Evolutionary conservation across 164 flowering plant genomes (phyloP), one percentile per base, ranked within the genome.

Genomic region (Nymphaea thermarum): DNA sequence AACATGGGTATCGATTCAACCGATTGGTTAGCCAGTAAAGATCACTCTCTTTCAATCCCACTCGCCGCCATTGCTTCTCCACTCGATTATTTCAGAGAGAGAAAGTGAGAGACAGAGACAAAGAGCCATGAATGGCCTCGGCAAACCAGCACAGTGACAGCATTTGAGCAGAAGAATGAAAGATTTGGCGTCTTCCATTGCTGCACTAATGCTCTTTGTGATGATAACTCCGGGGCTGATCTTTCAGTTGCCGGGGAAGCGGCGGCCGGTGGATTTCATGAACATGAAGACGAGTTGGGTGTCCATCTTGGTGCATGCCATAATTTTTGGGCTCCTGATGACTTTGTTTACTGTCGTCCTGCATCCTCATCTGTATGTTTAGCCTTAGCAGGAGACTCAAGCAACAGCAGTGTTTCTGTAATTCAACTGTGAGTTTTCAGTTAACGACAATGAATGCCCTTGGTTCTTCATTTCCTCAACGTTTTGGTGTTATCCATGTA

Each of bases 131-230:
- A 47, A 3, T 4, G 55, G 55, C 55, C 55, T 47, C 12, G 55
- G 36, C 36, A 25, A 25, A 47, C 55, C 12, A 14, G 12, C 7
- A 47, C 2, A 47, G 55, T 47, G 55, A 6, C 7, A 47, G 55
- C 12, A 14, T 5, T 47, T 36, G 4, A 43, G 55, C 5, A 17
- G 10, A 2, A 79, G 60, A 60, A 89, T 91, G 97, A 77, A 73
- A 12, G 91, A 91, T 63, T 91, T 91, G 90, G 98, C 96, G 8
- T 82, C 85, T 43, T 84, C 87, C 2, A 70, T 91, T 0, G 81
- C 83, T 25, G 98, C 92, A 0, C 57, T 87, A 7, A 89, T 88
- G 17, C 79, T 91, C 64, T 91, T 91, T 71, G 89, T 81, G 4
- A 73, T 91, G 63, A 76, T 91, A 65, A 70, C 81, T 1, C 97